Conservation (phyloP, 768 basidiomycete genomes). For the Suillus discolor region DNA sequence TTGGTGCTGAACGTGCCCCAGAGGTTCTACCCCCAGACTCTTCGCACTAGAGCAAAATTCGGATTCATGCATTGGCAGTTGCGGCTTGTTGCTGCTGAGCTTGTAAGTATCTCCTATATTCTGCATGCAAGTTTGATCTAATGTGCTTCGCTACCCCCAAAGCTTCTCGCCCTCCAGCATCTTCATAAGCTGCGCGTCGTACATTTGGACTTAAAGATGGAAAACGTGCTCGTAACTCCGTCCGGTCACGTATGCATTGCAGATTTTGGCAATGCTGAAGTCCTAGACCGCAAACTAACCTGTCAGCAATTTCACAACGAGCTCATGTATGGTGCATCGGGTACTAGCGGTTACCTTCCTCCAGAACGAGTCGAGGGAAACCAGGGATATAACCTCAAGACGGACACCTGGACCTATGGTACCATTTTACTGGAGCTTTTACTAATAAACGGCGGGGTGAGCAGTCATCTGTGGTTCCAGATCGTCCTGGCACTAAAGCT, state of each 20-base stretch:
- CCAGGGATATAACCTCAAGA: slow-evolving; percentile 44
- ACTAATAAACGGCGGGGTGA: slow-evolving; percentile 12
- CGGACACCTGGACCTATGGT: slow-evolving; percentile 45
- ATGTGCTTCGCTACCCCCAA: background rate
- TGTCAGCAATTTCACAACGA: slow-evolving; percentile 9
- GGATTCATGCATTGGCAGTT: slow-evolving; percentile 15
- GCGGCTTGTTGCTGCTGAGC: slow-evolving; percentile 18
- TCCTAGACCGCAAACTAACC: slow-evolving; percentile 11
- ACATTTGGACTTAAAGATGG: slow-evolving; percentile 55
- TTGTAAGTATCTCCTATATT: slow-evolving; percentile 9
- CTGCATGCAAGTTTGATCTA: background rate
- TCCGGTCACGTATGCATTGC: slow-evolving; percentile 17
- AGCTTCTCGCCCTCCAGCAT: slow-evolving; percentile 16
- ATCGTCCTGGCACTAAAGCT: background rate
- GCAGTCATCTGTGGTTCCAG: background rate
- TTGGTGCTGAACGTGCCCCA: background rate
- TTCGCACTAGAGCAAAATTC: slow-evolving; percentile 8
- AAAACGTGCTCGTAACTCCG: slow-evolving; percentile 48
- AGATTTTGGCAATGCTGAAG: slow-evolving; percentile 21
- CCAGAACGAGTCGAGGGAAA: slow-evolving; percentile 41
- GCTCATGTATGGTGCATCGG: slow-evolving; percentile 16
- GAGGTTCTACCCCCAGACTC: slow-evolving; percentile 16
- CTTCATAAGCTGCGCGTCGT: slow-evolving; percentile 32
- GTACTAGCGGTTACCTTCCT: slow-evolving; percentile 49
- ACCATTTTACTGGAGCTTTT: slow-evolving; percentile 15